Conservation (phyloP, 177 flowering plant genomes). For the Vitis hybrid region DNA sequence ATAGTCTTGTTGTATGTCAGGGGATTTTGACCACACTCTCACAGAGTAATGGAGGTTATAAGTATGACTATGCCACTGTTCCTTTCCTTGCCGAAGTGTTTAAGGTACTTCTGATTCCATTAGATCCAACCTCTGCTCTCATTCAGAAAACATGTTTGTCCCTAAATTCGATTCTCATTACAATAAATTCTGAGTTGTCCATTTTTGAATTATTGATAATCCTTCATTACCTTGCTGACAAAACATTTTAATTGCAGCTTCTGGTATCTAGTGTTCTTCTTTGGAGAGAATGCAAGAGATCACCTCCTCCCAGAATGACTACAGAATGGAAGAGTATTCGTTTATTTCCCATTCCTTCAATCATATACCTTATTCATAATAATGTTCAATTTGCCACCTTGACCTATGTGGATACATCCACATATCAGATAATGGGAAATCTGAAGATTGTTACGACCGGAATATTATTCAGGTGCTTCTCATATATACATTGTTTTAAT, state of each 20-base stretch:
- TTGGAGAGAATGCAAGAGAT: conserved; percentile 56
- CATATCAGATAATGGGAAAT: conserved; percentile 98
- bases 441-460: conserved; percentile 94
- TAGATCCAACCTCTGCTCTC: not conserved
- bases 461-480: conserved; percentile 80
- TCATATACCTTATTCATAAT: conserved; percentile 81
- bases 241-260: conserved; percentile 41
- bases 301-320: conserved; percentile 67
- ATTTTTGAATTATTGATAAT: too few species aligned
- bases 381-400: conserved; percentile 90
- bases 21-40: conserved; percentile 94
- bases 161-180: too few species aligned
- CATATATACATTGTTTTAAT: not conserved
- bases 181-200: too few species aligned
- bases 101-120: conserved; percentile 52
- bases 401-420: conserved; percentile 86
- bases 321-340: conserved; percentile 78
- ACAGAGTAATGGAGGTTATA: conserved; percentile 81
- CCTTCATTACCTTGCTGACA: not conserved
- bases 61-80: conserved; percentile 93
- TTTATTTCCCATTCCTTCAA: conserved; percentile 74
- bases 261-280: conserved; percentile 69
- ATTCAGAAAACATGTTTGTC: not conserved
- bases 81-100: conserved; percentile 97
- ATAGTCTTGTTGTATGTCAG: conserved; percentile 28